Conservation (phyloP, 805 yeast species). For the Candida insectalens region DNA sequence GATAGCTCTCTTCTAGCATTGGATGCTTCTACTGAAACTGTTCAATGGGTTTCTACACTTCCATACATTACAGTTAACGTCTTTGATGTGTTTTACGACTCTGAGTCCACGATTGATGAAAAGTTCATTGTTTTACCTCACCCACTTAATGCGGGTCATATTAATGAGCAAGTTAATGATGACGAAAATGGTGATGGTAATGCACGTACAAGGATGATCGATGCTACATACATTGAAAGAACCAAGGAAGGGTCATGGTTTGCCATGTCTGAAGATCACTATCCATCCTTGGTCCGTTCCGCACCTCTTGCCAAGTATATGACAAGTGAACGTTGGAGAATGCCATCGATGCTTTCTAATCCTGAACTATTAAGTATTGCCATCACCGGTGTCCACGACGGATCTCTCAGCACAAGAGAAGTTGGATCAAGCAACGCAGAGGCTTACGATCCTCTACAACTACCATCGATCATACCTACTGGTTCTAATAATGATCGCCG, state of each 20-base stretch:
- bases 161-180: background rate
- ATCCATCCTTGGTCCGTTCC: conserved; percentile 72
- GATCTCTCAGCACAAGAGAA: conserved; percentile 10
- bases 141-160: conserved; percentile 33
- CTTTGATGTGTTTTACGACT: conserved; percentile 55
- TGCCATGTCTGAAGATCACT: conserved; percentile 70
- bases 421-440: conserved; percentile 4
- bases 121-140: conserved; percentile 56
- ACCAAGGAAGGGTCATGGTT: conserved; percentile 66
- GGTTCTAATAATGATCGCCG: conserved; percentile 7
- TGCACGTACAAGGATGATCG: conserved; percentile 14
- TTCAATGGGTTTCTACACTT: conserved; percentile 69
- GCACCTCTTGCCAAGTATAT: conserved; percentile 70
- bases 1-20: conserved; percentile 73
- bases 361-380: conserved; percentile 31
- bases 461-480: conserved; percentile 19
- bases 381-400: conserved; percentile 41
- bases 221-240: conserved; percentile 54
- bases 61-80: conserved; percentile 68
- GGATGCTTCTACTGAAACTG: conserved; percentile 56
- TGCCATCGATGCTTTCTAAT: conserved; percentile 25
- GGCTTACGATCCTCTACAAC: conserved; percentile 12
- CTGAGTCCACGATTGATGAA: conserved; percentile 7
- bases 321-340: conserved; percentile 32
- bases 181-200: background rate